phyloP scores from a whole-genome alignment of 2,329 filamentous ascomycete genomes.

The Fusarium annulatum region DNA sequence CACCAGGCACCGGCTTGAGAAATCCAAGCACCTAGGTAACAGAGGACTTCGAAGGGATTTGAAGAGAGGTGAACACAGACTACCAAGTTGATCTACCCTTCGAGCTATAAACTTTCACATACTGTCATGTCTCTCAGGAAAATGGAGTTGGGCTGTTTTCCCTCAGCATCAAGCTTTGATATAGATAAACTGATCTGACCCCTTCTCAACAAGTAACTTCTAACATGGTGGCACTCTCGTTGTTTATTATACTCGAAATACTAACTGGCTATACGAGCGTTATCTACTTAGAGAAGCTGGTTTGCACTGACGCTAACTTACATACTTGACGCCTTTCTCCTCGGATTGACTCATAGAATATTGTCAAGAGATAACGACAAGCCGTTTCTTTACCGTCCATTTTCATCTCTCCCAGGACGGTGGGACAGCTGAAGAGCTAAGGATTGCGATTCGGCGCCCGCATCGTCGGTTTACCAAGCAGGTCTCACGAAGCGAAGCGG shows the following conservation, averaged over 20 bases:
- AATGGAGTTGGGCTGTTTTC: accelerated
- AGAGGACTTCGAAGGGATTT: too few species aligned
- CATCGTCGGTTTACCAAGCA: neutral
- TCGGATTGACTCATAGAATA: neutral
- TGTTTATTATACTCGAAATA: accelerated
- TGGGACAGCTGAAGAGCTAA: neutral
- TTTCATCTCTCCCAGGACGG: neutral
- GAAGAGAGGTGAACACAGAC: accelerated
- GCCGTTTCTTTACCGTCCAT: neutral
- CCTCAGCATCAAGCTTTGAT: accelerated
- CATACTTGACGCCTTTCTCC: neutral
- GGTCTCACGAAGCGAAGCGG: neutral
- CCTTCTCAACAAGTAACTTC: too few species aligned
- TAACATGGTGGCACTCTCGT: accelerated
- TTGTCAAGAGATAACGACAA: neutral
- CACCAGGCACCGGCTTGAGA: neutral
- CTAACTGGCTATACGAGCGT: accelerated
- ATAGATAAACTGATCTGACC: neutral
- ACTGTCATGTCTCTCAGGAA: neutral
- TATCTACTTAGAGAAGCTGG: too few species aligned
- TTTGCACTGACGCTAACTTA: neutral
- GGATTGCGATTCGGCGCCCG: neutral
- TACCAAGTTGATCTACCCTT: accelerated
- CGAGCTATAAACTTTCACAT: neutral
- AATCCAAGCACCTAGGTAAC: too few species aligned